A percentile compares a stretch with the other conserved stretches of the same genome.
Evolutionary conservation across 805 yeast genomes (phyloP).

Genomic region (Saturnispora mendoncae): DNA sequence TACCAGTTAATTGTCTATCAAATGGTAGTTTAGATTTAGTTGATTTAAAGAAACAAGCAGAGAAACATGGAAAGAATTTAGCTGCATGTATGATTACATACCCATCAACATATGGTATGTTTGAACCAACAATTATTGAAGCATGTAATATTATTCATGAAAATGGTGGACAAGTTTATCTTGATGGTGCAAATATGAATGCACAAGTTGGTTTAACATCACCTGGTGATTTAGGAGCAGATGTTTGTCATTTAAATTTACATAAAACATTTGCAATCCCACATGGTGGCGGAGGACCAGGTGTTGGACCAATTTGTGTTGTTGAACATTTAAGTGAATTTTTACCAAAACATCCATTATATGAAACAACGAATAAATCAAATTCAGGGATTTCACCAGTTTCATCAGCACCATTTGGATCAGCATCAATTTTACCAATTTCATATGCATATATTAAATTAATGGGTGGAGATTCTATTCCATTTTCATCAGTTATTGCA

Average conservation of each 20-base stretch:
- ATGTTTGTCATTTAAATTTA: conserved; percentile 92
- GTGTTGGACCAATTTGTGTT: conserved; percentile 97
- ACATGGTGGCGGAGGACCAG: conserved; percentile 99
- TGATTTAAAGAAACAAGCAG: conserved; percentile 69
- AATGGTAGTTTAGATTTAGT: conserved; percentile 81
- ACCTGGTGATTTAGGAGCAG: conserved; percentile 97
- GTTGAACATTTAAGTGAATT: conserved; percentile 68
- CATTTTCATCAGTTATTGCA: conserved; percentile 82
- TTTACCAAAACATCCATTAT: conserved; percentile 70
- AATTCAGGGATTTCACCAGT: conserved; percentile 61
- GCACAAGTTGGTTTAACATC: conserved; percentile 97
- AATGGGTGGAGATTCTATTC: conserved; percentile 81
- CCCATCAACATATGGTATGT: conserved; percentile 94
- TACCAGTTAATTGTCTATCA: conserved; percentile 76
- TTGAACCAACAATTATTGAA: conserved; percentile 80
- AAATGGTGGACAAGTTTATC: conserved; percentile 90
- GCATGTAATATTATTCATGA: conserved; percentile 82
- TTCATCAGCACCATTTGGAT: conserved; percentile 91
- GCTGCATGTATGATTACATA: conserved; percentile 96
- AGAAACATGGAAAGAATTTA: conserved; percentile 53
- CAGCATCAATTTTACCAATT: conserved; percentile 87
- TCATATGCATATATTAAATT: conserved; percentile 92
- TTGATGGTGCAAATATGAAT: conserved; percentile 99
- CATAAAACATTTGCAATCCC: conserved; percentile 97
- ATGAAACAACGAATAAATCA: conserved; percentile 38